Evolutionary conservation across 2,329 filamentous ascomycete species (phyloP).

Genomic region (Fusarium duplospermum): DNA sequence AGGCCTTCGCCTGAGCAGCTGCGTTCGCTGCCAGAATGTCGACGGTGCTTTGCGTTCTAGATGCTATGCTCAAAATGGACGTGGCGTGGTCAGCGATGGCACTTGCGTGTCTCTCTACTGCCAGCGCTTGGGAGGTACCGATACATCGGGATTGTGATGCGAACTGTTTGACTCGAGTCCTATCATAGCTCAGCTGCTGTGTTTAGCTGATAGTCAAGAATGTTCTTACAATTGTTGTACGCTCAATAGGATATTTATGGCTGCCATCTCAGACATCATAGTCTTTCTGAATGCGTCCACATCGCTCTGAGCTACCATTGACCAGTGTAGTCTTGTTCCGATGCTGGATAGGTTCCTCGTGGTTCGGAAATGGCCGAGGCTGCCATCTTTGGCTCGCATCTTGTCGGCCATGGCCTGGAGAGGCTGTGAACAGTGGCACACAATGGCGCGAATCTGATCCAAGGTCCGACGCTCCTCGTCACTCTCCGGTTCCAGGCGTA

Average conservation of each 20-base stretch:
- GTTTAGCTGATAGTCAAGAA: fast-evolving
- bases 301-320: neutral
- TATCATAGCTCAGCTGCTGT: neutral
- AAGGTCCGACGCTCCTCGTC: neutral
- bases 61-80: neutral
- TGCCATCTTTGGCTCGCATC: neutral
- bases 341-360: neutral
- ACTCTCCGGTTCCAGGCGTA: neutral
- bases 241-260: neutral
- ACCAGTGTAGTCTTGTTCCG: neutral
- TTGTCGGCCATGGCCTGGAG: neutral
- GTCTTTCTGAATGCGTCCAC: neutral
- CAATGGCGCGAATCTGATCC: neutral
- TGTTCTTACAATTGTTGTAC: neutral
- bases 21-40: neutral
- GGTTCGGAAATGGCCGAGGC: neutral
- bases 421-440: neutral
- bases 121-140: neutral
- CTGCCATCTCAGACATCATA: neutral
- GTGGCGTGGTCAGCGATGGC: neutral
- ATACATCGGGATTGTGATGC: neutral
- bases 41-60: neutral
- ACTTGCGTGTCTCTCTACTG: neutral
- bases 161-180: neutral
- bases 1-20: neutral